Evolutionary conservation across 805 yeast genomes (phyloP).

Genomic region (Clavispora vitiphila): DNA sequence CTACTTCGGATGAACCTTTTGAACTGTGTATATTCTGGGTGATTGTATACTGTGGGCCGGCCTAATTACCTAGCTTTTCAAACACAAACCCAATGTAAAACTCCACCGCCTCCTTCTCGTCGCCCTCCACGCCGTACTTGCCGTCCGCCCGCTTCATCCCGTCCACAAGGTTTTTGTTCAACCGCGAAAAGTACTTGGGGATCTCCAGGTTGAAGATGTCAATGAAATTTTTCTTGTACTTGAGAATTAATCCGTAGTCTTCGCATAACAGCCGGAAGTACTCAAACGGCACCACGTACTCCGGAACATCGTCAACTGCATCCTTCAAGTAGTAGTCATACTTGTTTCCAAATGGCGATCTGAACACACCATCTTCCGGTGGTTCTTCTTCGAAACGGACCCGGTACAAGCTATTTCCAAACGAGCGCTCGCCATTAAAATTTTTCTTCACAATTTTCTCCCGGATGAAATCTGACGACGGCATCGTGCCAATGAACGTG

Average conservation of each 20-base stretch:
- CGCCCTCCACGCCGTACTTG: constrained; percentile 79
- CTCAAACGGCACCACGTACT: constrained; percentile 93
- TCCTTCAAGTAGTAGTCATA: constrained; percentile 81
- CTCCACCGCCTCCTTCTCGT: constrained; percentile 85
- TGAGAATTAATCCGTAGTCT: constrained; percentile 70
- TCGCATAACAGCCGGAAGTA: constrained; percentile 76
- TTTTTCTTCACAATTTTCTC: constrained; percentile 53
- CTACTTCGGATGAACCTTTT: neutral
- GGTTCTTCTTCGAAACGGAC: constrained; percentile 78
- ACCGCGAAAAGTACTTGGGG: constrained; percentile 54
- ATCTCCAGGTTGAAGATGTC: constrained; percentile 79
- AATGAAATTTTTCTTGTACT: constrained; percentile 70
- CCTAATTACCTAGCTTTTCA: constrained; percentile 44
- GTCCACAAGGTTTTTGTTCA: constrained; percentile 59
- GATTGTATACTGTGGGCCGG: too few species aligned
- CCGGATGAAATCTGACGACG: constrained; percentile 80
- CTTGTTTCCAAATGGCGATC: constrained; percentile 75
- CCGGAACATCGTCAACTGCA: constrained; percentile 96
- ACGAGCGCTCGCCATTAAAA: constrained; percentile 41
- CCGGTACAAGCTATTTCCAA: constrained; percentile 83
- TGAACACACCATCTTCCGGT: constrained; percentile 69
- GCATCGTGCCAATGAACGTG: constrained; percentile 87
- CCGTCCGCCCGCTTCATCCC: constrained; percentile 77
- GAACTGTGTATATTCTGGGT: too few species aligned
- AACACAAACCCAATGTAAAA: constrained; percentile 83